Base-by-base conservation (phyloP, 192 early-diverging fungal species). In the Chytriomyces confervae region DNA sequence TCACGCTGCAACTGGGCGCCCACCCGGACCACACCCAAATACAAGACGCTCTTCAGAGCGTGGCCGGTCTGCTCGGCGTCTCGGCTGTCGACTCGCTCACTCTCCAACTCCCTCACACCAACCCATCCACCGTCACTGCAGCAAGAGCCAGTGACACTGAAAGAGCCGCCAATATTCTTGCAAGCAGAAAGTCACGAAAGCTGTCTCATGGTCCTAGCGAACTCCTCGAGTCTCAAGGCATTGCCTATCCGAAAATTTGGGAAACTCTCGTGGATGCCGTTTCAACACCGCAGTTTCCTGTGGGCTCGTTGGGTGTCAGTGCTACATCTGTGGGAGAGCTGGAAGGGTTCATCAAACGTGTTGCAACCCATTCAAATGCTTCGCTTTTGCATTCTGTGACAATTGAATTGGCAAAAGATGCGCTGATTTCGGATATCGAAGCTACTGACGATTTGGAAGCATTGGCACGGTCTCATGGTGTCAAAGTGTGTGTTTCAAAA, bases 261-360 rank as follows among this genome's bases (percentile, higher is more conserved):
- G 11, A 23, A n/a, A 5, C 13, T 8, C 57, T 51, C 20, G 27
- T 53, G 11, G 11, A 60, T 3, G 16, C 9, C 5, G n/a, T 36
- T 20, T 48, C 69, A 23, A 53, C 7, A 60, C 9, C 69, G 9
- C 50, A 71, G 24, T 71, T 71, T 27, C 6, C 23, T 7, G 44
- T 74, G 7, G 13, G 11, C 27, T 48, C 50, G 11, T 18, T 74
- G 36, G 72, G 72, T n/a, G 72, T 74, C 60, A 44, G 24, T 44
- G 24, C 27, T 44, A 2, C 61, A 6, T 44, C 7, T 46, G 13
- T 63, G 7, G 7, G 43, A 6, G 2, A 10, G 10, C 5, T 63
- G 29, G 60, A 16, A 7, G 13, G 45, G 11, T 62, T 74, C 27
- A 57, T 57, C 53, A 57, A 1, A 18, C 53, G 53, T 18, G 20